Evolutionary conservation across 805 yeast species (phyloP).

Genomic region (Lachancea lanzarotensis): DNA sequence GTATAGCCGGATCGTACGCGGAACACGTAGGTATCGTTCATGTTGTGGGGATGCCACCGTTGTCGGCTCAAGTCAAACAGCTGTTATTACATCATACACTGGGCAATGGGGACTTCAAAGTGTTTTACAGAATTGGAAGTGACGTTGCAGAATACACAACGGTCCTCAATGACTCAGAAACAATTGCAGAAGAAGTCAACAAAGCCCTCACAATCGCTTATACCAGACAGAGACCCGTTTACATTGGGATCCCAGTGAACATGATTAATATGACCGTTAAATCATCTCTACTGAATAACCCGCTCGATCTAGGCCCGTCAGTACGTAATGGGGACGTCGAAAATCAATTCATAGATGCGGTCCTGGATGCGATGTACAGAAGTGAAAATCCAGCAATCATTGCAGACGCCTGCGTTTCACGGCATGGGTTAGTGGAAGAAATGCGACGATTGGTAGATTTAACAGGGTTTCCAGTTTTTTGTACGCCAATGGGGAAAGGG

Average conservation of each 20-base stretch:
- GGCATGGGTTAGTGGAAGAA: slow-evolving; percentile 42
- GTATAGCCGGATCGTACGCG: slow-evolving; percentile 74
- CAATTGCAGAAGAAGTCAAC: slow-evolving; percentile 49
- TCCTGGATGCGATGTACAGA: slow-evolving; percentile 42
- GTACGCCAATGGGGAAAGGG: slow-evolving; percentile 57
- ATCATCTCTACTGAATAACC: slow-evolving; percentile 32
- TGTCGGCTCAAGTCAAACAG: slow-evolving; percentile 30
- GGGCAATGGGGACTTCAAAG: slow-evolving; percentile 40
- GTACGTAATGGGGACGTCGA: slow-evolving; percentile 25
- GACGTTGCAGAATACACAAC: slow-evolving; percentile 50
- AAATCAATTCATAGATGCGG: slow-evolving; percentile 35
- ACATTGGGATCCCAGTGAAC: slow-evolving; percentile 61
- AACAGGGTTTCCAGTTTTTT: slow-evolving; percentile 46
- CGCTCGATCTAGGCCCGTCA: slow-evolving; percentile 23
- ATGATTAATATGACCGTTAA: slow-evolving; percentile 40
- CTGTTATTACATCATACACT: slow-evolving; percentile 30
- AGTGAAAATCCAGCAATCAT: slow-evolving; percentile 52
- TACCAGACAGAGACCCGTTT: slow-evolving; percentile 61
- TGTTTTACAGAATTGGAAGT: slow-evolving; percentile 42
- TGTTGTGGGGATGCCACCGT: slow-evolving; percentile 75
- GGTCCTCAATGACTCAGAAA: slow-evolving; percentile 45
- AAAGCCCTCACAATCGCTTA: slow-evolving; percentile 39
- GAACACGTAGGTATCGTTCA: slow-evolving; percentile 79
- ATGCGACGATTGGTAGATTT: slow-evolving; percentile 38
- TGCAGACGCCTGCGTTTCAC: slow-evolving; percentile 56